Evolutionary conservation across 306 rosid genomes (phyloP), one percentile per base, ranked within the genome.

Genomic region (Senna siamea): DNA sequence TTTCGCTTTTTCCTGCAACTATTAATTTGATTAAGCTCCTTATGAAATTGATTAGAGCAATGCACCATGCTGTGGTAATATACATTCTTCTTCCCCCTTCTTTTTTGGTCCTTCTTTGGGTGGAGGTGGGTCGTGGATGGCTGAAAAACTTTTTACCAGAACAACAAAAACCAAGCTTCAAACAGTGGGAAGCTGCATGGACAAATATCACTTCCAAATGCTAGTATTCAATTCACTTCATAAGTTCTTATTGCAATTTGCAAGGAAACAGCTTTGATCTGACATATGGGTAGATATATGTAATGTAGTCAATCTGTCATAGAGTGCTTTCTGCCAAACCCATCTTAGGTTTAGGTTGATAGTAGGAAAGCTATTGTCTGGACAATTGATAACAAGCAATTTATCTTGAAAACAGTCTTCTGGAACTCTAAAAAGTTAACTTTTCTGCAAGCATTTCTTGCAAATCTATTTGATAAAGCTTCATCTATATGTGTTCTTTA

Each of bases 1-100:
- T 79, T 69, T 59, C 10, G n/a, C 76, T 66, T 67, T 79, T 23
- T 51, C 70, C 32, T 73, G 19, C 73, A 20, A 65, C 77, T 41
- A 11, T 44, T 19, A 41, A 22, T 78, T 59, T 10, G 70, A 66
- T 74, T 75, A 40, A 70, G 57, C 73, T 65, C n/a, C 53, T 20
- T 13, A 19, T 47, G 72, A 66, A 43, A 53, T 48, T 69, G 30
- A 64, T 43, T 46, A 55, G 44, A 77, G 30, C 19, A 38, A 51
- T 51, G 51, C 70, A 44, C 46, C 37, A 14, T 72, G 35, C 46
- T n/a, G 8, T 44, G 20, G 50, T 66, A 41, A 28, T 55, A 71
- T 15, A 37, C 32, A 56, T 22, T 56, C 41, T 56, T 56, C n/a
- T 71, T 28, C 14, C 1, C 3, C 13, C 40, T 41, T 30, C 0